A percentile compares a stretch with the other conserved stretches of the same genome.
phyloP scores from a whole-genome alignment of 495 filamentous ascomycete species.

The Penicillium cosmopolitanum region DNA sequence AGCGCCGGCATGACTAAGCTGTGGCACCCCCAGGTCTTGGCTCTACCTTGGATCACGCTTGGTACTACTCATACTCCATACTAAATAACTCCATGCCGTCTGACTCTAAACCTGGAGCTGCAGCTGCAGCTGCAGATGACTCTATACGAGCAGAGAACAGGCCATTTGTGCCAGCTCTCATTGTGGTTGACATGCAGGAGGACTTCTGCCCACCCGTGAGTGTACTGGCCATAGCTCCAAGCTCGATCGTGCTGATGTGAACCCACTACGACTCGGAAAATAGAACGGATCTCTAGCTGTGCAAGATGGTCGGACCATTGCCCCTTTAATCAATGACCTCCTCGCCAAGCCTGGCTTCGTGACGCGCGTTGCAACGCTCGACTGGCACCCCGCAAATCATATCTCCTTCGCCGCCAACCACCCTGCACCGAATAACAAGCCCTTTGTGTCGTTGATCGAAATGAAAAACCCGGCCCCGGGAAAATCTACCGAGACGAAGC shows the following conservation, averaged over 20 bases:
- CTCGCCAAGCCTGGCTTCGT: slow-evolving; percentile 69
- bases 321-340: slow-evolving; percentile 73
- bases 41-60: not conserved
- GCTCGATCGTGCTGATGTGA: slow-evolving; percentile 18
- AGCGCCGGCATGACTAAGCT: slow-evolving; percentile 36
- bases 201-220: slow-evolving; percentile 91
- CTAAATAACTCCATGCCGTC: not conserved
- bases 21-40: not conserved
- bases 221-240: slow-evolving; percentile 15
- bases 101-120: not conserved
- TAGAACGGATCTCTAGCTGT: slow-evolving; percentile 86
- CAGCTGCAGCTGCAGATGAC: not conserved
- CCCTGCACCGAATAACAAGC: slow-evolving; percentile 59
- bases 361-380: slow-evolving; percentile 79
- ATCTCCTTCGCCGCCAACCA: slow-evolving; percentile 91
- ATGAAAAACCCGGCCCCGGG: slow-evolving; percentile 66
- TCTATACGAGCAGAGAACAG: slow-evolving; percentile 1
- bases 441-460: slow-evolving; percentile 65
- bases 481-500: slow-evolving; percentile 64
- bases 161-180: slow-evolving; percentile 48
- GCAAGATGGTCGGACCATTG: slow-evolving; percentile 66
- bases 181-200: slow-evolving; percentile 91
- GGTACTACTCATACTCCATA: not conserved
- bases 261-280: slow-evolving; percentile 6
- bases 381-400: slow-evolving; percentile 85